Evolutionary conservation across 352 stramenopile species (phyloP).

Genomic region (Thraustochytrium striatum): DNA sequence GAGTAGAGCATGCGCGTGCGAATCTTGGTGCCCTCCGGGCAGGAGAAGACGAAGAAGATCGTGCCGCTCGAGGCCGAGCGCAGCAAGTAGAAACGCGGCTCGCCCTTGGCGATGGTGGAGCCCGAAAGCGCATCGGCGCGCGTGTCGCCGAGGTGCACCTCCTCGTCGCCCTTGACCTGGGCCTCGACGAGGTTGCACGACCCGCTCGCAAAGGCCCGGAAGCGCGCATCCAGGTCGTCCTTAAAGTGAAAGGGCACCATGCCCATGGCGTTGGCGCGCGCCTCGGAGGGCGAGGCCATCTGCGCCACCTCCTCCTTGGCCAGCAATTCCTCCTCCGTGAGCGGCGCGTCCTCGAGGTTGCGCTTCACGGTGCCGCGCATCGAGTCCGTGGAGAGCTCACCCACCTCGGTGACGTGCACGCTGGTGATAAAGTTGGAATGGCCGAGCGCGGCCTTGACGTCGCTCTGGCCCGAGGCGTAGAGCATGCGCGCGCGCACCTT

Average conservation of each 20-base stretch:
- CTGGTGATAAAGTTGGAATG: conserved; percentile 59
- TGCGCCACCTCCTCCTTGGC: conserved; percentile 60
- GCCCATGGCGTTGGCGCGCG: conserved; percentile 54
- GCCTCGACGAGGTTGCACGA: conserved; percentile 4
- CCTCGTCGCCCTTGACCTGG: neutral
- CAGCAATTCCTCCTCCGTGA: conserved; percentile 50
- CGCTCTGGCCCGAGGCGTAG: conserved; percentile 52
- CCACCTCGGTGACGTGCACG: conserved; percentile 48
- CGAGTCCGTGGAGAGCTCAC: conserved; percentile 56
- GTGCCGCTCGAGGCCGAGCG: conserved; percentile 4
- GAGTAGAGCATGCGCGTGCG: conserved; percentile 32
- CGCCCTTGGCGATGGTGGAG: neutral
- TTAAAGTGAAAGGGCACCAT: conserved; percentile 54
- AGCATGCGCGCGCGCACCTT: conserved; percentile 57
- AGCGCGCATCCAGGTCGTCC: conserved; percentile 46
- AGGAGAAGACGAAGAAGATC: conserved; percentile 40
- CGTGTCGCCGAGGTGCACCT: neutral
- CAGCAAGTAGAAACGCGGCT: conserved; percentile 37
- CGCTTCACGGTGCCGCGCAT: conserved; percentile 55
- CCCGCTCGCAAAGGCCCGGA: conserved; percentile 17
- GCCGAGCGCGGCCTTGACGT: conserved; percentile 57
- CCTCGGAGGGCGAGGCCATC: conserved; percentile 58
- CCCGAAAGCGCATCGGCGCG: neutral
- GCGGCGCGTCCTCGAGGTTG: conserved; percentile 22
- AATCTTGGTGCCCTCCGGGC: conserved; percentile 37